phyloP scores from a whole-genome alignment of 1,139 yeast species.

The Hyphopichia buzzinii region DNA sequence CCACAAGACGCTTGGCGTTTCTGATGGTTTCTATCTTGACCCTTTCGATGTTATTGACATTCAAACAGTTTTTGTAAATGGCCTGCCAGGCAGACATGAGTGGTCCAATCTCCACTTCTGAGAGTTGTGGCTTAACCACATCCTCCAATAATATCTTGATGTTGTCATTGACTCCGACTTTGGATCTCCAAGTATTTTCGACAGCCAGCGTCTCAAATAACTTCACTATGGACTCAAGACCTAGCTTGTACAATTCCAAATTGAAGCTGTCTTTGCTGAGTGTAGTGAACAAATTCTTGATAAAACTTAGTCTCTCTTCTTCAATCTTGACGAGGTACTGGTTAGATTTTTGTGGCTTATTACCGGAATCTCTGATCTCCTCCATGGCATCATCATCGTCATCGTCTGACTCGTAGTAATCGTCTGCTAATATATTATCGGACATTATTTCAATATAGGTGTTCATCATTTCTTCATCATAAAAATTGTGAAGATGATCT shows the following conservation, averaged over 20 bases:
- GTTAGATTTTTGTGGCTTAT: constrained; percentile 15
- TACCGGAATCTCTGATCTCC: constrained; percentile 17
- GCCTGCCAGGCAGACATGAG: constrained; percentile 22
- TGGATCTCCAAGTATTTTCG: constrained; percentile 60
- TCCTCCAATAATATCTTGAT: constrained; percentile 15
- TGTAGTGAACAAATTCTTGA: constrained; percentile 32
- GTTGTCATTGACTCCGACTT: constrained; percentile 42
- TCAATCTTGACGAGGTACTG: constrained; percentile 33
- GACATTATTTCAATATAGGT: constrained; percentile 39
- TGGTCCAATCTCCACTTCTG: constrained; percentile 11
- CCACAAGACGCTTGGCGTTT: constrained; percentile 21
- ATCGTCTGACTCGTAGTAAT: constrained; percentile 25
- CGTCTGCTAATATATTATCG: constrained; percentile 29
- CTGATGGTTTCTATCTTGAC: constrained; percentile 53
- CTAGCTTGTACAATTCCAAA: constrained; percentile 22
- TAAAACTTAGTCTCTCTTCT: constrained; percentile 31
- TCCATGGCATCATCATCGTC: constrained; percentile 30
- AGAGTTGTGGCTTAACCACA: constrained; percentile 3
- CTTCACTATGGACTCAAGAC: constrained; percentile 18
- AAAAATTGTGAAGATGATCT: constrained; percentile 43
- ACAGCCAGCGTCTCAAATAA: constrained; percentile 29
- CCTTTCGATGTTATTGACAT: constrained; percentile 54
- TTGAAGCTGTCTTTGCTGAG: constrained; percentile 19
- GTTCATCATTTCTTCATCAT: constrained; percentile 36
- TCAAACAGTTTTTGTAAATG: constrained; percentile 31